Base-by-base conservation (phyloP, 192 early-diverging fungal species). In the Podila epigama region DNA sequence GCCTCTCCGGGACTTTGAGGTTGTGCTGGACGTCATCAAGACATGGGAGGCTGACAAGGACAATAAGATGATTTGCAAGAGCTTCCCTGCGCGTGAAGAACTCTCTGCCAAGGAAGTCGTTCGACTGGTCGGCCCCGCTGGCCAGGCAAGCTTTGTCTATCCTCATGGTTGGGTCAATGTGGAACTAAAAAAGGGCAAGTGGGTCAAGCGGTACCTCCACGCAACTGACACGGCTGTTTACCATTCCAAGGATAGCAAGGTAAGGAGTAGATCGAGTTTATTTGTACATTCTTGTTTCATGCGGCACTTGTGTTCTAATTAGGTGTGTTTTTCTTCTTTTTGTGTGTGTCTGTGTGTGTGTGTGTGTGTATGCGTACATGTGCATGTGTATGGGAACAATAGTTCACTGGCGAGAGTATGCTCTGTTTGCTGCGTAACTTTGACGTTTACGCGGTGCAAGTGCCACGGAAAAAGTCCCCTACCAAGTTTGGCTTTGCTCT, bases 1-100 rank as follows among this genome's bases (percentile, higher is more conserved):
- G 63, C 95, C 95, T 27, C 63, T 98, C 35, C 86, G 93, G 29
- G 92, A 95, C 68, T 98, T 94, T 92, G 97, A 97, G 71, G 86
- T 91, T 16, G 85, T 98, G 11, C 87, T 93, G 55, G 88, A 91
- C 55, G 81, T 96, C 6, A 87, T 97, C 32, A 87, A 86, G 57
- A 84, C 89, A 25, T 98, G 97, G 97, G 94, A 96, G 69, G 77
- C 75, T 54, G 86, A 83, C 68, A 86, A 89, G 68, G 83, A 83
- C 66, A 95, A 93, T 85, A 90, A 90, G 44, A 88, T 89, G 66
- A 84, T 90, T 62, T 84, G 91, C 81, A 96, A 93, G 84, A 87
- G 86, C 66, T 93, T 92, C 68, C 81, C 81, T 8, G 90, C 87
- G 51, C 80, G 85, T 36, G 65, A 77, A 44, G 87, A 90, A 25